phyloP scores from a whole-genome alignment of 495 filamentous ascomycete species.

The Ramalina intermedia region DNA sequence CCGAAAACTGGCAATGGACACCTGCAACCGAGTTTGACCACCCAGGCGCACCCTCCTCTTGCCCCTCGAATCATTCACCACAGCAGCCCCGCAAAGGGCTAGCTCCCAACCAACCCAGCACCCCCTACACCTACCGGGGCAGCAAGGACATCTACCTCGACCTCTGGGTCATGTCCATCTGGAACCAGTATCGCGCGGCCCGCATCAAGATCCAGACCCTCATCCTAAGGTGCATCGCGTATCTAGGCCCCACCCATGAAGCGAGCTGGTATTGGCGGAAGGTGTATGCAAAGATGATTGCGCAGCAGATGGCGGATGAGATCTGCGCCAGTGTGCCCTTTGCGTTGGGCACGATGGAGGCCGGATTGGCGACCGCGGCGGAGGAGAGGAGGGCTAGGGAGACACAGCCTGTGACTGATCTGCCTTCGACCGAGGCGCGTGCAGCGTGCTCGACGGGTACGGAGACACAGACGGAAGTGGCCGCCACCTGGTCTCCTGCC shows the following conservation, averaged over 20 bases:
- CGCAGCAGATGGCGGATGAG: slow-evolving; percentile 23
- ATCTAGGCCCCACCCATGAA: slow-evolving; percentile 3
- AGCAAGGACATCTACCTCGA: slow-evolving; percentile 45
- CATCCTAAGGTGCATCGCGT: slow-evolving; percentile 21
- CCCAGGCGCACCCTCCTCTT: background rate
- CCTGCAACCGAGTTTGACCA: slow-evolving; percentile 21
- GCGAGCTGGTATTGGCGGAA: slow-evolving; percentile 10
- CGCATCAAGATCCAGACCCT: slow-evolving; percentile 40
- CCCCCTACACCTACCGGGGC: slow-evolving; percentile 29
- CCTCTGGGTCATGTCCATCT: slow-evolving; percentile 44
- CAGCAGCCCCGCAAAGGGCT: background rate
- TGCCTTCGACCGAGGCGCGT: no score
- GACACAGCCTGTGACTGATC: background rate
- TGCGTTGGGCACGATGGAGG: slow-evolving; percentile 24
- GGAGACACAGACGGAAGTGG: no score
- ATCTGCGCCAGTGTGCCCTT: slow-evolving; percentile 30
- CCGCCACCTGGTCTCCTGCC: no score
- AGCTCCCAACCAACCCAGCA: background rate
- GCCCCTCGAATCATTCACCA: slow-evolving; percentile 10
- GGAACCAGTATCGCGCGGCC: slow-evolving; percentile 50
- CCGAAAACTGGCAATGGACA: slow-evolving; percentile 14
- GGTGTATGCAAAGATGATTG: slow-evolving; percentile 12
- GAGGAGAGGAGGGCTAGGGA: slow-evolving; percentile 8
- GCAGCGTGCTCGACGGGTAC: no score
- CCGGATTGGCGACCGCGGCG: slow-evolving; percentile 26